phyloP scores from a whole-genome alignment of 1,139 yeast genomes.

The Blastobotrys aristatus region DNA sequence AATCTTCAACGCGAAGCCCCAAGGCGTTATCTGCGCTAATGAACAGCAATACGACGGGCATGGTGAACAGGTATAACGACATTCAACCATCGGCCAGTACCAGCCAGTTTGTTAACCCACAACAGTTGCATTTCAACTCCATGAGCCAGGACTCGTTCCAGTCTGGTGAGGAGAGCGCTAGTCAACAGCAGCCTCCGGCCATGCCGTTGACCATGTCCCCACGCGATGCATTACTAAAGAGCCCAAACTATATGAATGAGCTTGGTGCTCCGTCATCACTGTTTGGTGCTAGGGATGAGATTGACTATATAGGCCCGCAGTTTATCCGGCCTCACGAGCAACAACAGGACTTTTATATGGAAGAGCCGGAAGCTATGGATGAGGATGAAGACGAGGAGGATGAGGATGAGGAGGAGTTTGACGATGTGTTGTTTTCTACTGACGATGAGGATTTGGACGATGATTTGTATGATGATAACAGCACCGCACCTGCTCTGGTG shows the following conservation, averaged over 20 bases:
- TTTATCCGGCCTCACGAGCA: conserved; percentile 11
- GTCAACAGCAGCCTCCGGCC: neutral
- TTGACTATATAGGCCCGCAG: conserved; percentile 12
- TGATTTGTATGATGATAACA: conserved; percentile 10
- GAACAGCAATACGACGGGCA: neutral
- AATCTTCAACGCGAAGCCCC: conserved; percentile 1
- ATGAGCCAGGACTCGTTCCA: too few relatives aligned
- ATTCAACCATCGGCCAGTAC: neutral
- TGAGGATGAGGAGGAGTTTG: conserved; percentile 27
- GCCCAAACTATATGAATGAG: conserved; percentile 19
- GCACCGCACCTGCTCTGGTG: neutral
- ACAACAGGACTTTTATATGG: conserved; percentile 15
- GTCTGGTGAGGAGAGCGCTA: neutral
- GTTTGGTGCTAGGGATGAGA: conserved; percentile 12
- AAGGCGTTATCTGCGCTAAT: conserved; percentile 8
- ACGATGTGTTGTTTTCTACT: conserved; percentile 15
- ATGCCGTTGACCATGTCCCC: conserved; percentile 20
- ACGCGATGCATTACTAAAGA: conserved; percentile 22
- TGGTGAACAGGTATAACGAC: neutral
- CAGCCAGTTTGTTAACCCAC: neutral
- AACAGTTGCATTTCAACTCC: neutral
- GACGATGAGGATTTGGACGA: conserved; percentile 14
- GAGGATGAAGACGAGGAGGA: conserved; percentile 34
- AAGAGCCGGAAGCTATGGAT: conserved; percentile 25
- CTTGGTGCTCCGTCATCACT: conserved; percentile 2